Evolutionary conservation across 768 basidiomycete genomes (phyloP), one percentile per base, ranked within the genome.

Genomic region (Boletus bicolor): DNA sequence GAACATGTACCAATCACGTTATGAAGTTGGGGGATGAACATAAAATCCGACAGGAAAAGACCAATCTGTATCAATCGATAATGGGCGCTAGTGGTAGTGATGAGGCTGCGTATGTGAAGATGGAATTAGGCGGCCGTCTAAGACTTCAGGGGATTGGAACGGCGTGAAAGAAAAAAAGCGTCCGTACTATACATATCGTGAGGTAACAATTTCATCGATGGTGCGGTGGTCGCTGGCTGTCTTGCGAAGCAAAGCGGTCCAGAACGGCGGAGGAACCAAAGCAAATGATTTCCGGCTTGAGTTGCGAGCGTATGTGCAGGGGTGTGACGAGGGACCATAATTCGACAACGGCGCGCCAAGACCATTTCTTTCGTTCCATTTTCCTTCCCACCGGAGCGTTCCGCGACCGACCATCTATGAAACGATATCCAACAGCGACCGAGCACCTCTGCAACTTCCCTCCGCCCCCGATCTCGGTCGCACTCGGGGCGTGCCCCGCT

Each of bases 81-180:
- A 47, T 35, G 67, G 75, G 75, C 75, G 76, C 75, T 63, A 58
- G 59, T 61, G 62, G 55, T 50, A 59, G 44, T 55, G 54, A 61
- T 58, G 51, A 53, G 49, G 53, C 49, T 67, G 64, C 57, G 59
- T 63, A 57, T 58, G 64, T 63, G 65, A 69, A 46, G 36, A 51
- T 44, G 63, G 59, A 67, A 70, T 52, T 50, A 69, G 61, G 69
- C 74, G 60, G 74, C 65, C 71, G 62, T 55, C 60, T 51, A 64
- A 59, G 21, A 41, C 34, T 50, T 21, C 50, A 48, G 15, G n/a
- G 52, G 21, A 51, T 55, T 53, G 53, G 53, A 60, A 63, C 57
- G 58, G 65, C 79, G 63, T 85, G 83, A 82, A 86, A 78, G 76
- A 82, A 85, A 81, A 44, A 80, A 73, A 85, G 86, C 87, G 87